Evolutionary conservation across 2,329 filamentous ascomycete species (phyloP), one percentile per base, ranked within the genome.

Genomic region (Chaetomiaceae sp.): DNA sequence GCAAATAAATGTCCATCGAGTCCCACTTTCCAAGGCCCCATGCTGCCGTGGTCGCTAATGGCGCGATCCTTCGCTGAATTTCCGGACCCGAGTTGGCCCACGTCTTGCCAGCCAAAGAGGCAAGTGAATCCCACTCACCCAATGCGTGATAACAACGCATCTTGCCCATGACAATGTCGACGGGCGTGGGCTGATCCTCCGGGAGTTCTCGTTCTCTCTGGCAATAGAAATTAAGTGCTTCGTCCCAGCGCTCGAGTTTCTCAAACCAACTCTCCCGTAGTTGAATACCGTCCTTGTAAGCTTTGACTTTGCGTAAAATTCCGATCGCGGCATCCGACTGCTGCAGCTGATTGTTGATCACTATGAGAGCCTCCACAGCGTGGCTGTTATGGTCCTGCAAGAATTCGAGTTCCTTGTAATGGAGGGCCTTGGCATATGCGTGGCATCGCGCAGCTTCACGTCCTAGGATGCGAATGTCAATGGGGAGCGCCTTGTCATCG

Each of bases 371-470:
- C 71, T 99, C 94, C 1, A 99, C 94, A 2, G 92, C 91, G 53
- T 88, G 89, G 16, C 90, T 90, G 67, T 92, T 97, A 68, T 97
- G 94, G 67, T 99, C 95, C 61, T 96, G 92, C 54, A 97, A 82
- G 68, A 99, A 99, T 67, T 99, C 95, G 0, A 99, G 78, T 69
- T 99, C 94, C 67, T 99, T 99, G 74, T 99, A 99, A 66, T 99
- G 94, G 34, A 99, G 76, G 9, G 94, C 94, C 71, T 99, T 99
- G 30, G 94, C 94, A 67, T 95, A 99, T 4, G 94, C 95, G 69
- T 99, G 94, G 62, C 95, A 99, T 64, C 95, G 92, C 18, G 89
- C 92, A 44, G 94, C 94, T 68, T 97, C 95, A 66, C 92, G 87
- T 29, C 95, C 95, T 10, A 99, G 79, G 9, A 94, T 90, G 44